Base-by-base conservation (phyloP, 2,329 filamentous ascomycete species). In the Byssochlamys sp. region DNA sequence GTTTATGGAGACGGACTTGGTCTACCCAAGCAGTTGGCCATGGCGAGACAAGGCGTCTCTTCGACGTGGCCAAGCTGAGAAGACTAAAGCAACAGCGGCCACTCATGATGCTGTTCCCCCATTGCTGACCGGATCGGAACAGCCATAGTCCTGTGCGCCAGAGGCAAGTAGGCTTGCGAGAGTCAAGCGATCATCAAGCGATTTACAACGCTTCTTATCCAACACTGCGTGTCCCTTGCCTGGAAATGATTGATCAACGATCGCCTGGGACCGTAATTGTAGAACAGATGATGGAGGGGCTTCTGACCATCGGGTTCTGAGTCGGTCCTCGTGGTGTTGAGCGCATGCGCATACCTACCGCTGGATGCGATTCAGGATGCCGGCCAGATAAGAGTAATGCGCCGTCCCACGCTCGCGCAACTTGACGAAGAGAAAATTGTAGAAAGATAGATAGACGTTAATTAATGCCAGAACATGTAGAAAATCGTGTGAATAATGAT, bases 41-140 rank as follows among this genome's bases (percentile, higher is more conserved):
- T 26, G 53, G 39, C 53, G 28, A 54, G 39, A 54, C 28, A 54
- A n/a, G 53, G 53, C 31, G 49, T 57, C 56, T n/a, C 57, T 65
- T 67, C 65, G 67, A 69, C 67, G 67, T 69, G 67, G 67, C 67
- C 67, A 60, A 62, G 67, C 64, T 66, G 65, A 62, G 54, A 55
- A 58, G 55, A 59, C 60, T 35, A 50, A 57, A 60, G 63, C 63
- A 60, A 57, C 60, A 55, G 51, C 58, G 59, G 59, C 61, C 61
- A 62, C 55, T 64, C 58, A 64, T 61, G 54, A 60, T 59, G 60
- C 59, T 62, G 29, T 56, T 57, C 48, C 51, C 31, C 27, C 39
- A 48, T 57, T 39, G 19, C 31, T 53, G 50, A 35, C 50, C 28
- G 51, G 52, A 57, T 53, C 55, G 52, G 52, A 45, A 51, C 33